Conservation (phyloP, 1,139 yeast species). For the Yamadazyma dendronema region DNA sequence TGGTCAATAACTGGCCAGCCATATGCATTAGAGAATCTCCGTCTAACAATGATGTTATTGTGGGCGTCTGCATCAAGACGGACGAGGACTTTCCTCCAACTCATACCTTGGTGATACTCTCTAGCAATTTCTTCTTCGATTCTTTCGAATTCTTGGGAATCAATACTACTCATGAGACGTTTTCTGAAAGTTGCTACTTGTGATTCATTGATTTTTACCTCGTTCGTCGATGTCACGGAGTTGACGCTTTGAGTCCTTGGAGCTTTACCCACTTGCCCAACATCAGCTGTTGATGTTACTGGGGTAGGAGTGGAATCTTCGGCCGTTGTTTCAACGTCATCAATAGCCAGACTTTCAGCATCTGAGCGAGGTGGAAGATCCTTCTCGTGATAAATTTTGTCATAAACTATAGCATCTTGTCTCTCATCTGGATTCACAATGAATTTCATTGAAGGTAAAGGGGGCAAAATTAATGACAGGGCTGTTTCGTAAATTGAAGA, state of each 20-base stretch:
- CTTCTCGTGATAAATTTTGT: constrained; percentile 36
- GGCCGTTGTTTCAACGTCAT: constrained; percentile 1
- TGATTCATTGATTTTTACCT: constrained; percentile 51
- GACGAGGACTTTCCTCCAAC: constrained; percentile 92
- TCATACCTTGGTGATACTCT: constrained; percentile 79
- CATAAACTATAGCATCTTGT: constrained; percentile 38
- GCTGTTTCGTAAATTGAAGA: constrained; percentile 84
- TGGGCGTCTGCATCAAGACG: constrained; percentile 91
- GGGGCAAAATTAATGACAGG: constrained; percentile 77
- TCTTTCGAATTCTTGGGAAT: constrained; percentile 22
- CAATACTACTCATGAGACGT: constrained; percentile 22
- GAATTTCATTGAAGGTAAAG: constrained; percentile 71
- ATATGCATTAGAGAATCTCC: constrained; percentile 89
- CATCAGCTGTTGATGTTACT: neutral
- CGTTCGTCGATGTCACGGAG: constrained; percentile 52
- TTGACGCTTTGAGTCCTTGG: constrained; percentile 29
- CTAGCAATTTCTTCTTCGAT: constrained; percentile 85
- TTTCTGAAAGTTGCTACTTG: constrained; percentile 12
- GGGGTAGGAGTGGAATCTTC: neutral
- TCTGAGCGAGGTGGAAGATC: constrained; percentile 21
- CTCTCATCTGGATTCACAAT: constrained; percentile 59
- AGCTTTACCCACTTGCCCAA: neutral
- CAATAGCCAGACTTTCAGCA: neutral
- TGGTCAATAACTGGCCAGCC: constrained; percentile 96
- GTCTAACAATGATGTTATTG: constrained; percentile 84